Evolutionary conservation across 257 asterid genomes (phyloP).

Genomic region (Asclepias syriaca): DNA sequence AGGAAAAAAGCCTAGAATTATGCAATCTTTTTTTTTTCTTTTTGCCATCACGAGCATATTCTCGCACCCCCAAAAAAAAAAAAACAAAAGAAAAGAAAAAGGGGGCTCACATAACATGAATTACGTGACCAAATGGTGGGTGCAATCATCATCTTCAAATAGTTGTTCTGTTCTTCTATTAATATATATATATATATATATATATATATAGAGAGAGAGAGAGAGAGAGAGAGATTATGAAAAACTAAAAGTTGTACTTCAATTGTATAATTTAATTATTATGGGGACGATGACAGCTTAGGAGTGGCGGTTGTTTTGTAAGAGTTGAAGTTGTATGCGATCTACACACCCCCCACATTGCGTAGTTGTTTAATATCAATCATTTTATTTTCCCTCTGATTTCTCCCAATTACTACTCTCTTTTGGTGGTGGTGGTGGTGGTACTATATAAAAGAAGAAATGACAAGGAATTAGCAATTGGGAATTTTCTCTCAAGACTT

Average conservation of each 20-base stretch:
- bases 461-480: background rate
- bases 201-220: no score
- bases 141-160: constrained; percentile 23
- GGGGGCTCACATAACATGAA: background rate
- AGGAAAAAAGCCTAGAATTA: constrained; percentile 12
- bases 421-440: no score
- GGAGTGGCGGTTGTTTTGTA: constrained; percentile 8
- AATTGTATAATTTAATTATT: background rate
- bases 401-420: no score
- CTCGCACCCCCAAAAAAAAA: no score
- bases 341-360: background rate
- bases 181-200: no score
- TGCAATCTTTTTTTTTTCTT: background rate
- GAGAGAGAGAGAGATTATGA: no score
- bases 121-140: constrained; percentile 16
- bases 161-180: background rate
- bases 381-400: constrained; percentile 11
- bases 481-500: background rate
- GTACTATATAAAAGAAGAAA: no score
- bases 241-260: background rate
- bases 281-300: constrained; percentile 13
- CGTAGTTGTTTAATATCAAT: background rate
- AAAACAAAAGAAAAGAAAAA: no score
- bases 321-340: background rate
- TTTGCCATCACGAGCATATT: constrained; percentile 3